Evolutionary conservation across 495 filamentous ascomycete species (phyloP), one percentile per base, ranked within the genome.

Genomic region (Neurospora intermedia): DNA sequence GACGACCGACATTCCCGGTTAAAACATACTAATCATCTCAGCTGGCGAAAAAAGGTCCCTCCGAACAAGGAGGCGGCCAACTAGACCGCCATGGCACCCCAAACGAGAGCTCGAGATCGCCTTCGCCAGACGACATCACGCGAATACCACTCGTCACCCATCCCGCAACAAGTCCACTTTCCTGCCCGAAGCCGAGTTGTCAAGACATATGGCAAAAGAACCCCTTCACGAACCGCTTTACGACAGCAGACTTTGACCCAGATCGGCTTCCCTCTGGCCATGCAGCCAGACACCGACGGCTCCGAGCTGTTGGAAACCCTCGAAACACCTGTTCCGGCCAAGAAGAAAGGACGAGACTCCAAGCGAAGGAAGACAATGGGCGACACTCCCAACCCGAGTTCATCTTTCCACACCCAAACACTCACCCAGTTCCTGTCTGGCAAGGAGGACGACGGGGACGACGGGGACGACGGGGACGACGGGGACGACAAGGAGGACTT

Each of bases 221-320:
- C 76, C 20, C 71, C 78, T 18, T 73, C 83, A 10, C 71, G 78
- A 48, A 77, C 74, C 27, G 73, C 77, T 9, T 73, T 80, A 39
- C 76, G 78, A 48, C 85, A 87, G 76, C 79, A 82, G 42, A 88
- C 86, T 6, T 74, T 88, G 75, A 88, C 86, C 6, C 85, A 88
- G 79, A 82, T 87, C 74, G 80, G 80, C 71, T 85, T 82, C 59
- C 48, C 48, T 31, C 11, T 15, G 2, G 15, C 20, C 48, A 75
- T 43, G 71, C 76, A 77, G 43, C 39, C 69, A 13, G 73, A 75
- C 10, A 43, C 73, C 41, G 72, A 78, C 10, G 69, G 59, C 16
- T 74, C 69, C 20, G 69, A 42, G 18, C 75, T 77, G 74, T 75
- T 42, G 69, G 7, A 73, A 45, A 70, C 77, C 27, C 42, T 48